Evolutionary conservation across 805 yeast species (phyloP), one percentile per base, ranked within the genome.

Genomic region (Schizosaccharomyces lindneri): DNA sequence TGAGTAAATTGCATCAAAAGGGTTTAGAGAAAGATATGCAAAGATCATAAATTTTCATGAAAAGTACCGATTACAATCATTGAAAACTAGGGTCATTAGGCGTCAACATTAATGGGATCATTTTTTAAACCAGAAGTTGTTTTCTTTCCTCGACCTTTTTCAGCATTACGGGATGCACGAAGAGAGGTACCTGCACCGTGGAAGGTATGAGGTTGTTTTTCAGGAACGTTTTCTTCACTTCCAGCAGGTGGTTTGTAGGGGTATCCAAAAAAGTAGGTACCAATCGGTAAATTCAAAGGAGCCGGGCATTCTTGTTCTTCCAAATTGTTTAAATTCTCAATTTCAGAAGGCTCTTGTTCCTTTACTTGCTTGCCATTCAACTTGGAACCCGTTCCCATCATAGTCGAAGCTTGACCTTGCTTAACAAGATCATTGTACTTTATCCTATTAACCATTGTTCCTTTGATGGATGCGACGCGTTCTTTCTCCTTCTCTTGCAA

Each of bases 231-330:
- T 24, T 51, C 57, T 24, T 21, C 57, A 3, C n/a, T 21, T 19
- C 27, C 27, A 24, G 13, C 11, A 29, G 60, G 60, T 24, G 60
- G 46, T 21, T 29, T 31, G 46, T 57, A 57, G 46, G 97, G 97
- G 70, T 83, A 93, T 0, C 99, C 99, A 70, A 93, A 89, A 69
- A 93, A 93, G 15, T 93, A 75, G 70, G 87, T 90, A 29, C 95
- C 95, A 48, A 79, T 84, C 0, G 95, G 94, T 55, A 93, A 73
- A 5, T 75, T 72, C 62, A 93, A 73, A 9, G 88, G 85, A 1
- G 81, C 85, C 0, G 95, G 85, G 4, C 63, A 64, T 11, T 63
- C 62, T n/a, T 64, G 63, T 17, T 62, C 61, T 13, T 61, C 62
- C 24, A 48, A 61, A 39, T 61, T 57, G 27, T 6, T 17, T 7